Conservation (phyloP, 345 rosid genomes). For the Cochlearia excelsa region DNA sequence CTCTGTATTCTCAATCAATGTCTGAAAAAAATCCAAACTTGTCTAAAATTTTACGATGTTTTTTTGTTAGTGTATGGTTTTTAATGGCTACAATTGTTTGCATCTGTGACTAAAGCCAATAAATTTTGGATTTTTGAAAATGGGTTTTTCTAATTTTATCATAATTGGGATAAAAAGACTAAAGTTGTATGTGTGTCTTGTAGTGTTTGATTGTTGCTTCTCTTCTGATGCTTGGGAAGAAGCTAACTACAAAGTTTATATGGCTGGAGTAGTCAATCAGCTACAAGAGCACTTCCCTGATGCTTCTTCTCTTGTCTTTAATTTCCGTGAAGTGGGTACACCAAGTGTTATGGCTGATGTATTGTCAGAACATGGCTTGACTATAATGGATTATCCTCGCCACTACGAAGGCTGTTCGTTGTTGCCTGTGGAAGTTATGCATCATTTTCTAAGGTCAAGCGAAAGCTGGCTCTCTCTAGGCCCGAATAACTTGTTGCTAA, state of each 20-base stretch:
- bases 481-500: slow-evolving; percentile 60
- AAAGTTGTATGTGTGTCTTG: slow-evolving; percentile 12
- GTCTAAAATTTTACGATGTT: neutral
- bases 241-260: slow-evolving; percentile 57
- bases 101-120: neutral
- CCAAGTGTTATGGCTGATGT: slow-evolving; percentile 55
- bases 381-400: slow-evolving; percentile 95
- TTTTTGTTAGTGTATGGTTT: neutral
- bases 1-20: neutral
- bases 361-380: slow-evolving; percentile 68
- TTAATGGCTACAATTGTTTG: slow-evolving; percentile 4
- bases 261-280: slow-evolving; percentile 62
- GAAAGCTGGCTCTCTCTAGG: slow-evolving; percentile 98
- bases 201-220: slow-evolving; percentile 93
- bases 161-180: slow-evolving; percentile 3
- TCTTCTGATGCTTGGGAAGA: slow-evolving; percentile 63
- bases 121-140: too few species aligned
- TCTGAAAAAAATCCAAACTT: neutral
- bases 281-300: slow-evolving; percentile 74
- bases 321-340: slow-evolving; percentile 74
- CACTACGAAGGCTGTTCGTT: slow-evolving; percentile 89
- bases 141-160: neutral
- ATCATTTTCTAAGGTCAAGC: slow-evolving; percentile 85
- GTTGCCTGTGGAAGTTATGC: slow-evolving; percentile 78
- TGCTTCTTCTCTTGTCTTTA: slow-evolving; percentile 76